Evolutionary conservation across 768 basidiomycete species (phyloP).

Genomic region (Podaxis sp.): DNA sequence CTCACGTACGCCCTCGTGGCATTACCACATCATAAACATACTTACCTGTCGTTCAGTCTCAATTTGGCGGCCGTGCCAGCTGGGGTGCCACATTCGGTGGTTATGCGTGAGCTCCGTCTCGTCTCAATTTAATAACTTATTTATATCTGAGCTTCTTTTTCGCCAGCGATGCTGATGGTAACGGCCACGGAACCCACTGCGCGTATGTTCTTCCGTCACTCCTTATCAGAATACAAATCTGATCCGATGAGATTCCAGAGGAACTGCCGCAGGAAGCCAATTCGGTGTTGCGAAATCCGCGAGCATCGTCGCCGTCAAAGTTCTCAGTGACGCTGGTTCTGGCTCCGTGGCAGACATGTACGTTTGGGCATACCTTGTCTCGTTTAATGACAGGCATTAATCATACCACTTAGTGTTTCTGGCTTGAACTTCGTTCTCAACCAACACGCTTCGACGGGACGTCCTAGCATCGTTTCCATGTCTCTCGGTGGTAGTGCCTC

Average conservation of each 20-base stretch:
- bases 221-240: neutral
- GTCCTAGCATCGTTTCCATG: constrained; percentile 32
- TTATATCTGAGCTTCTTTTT: neutral
- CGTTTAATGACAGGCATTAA: neutral
- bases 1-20: constrained; percentile 20
- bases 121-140: neutral
- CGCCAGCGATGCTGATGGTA: constrained; percentile 27
- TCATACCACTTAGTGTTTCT: constrained; percentile 19
- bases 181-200: constrained; percentile 41
- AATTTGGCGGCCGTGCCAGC: constrained; percentile 40
- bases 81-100: constrained; percentile 37
- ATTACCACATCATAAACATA: neutral
- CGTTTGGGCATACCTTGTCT: neutral
- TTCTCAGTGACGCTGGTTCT: constrained; percentile 33
- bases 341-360: constrained; percentile 22
- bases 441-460: constrained; percentile 18
- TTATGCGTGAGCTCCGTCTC: constrained; percentile 16
- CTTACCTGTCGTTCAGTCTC: constrained; percentile 20
- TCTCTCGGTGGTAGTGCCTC: constrained; percentile 31
- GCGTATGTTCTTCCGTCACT: constrained; percentile 20
- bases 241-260: constrained; percentile 15
- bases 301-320: constrained; percentile 41
- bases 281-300: constrained; percentile 30
- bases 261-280: constrained; percentile 24
- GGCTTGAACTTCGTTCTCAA: constrained; percentile 30